These are phyloP conservation scores for Ophiocordyceps camponoti-rufipedis DNA, from an alignment of 2,329 filamentous ascomycete genomes.

Conservation along the genomic window DNA sequence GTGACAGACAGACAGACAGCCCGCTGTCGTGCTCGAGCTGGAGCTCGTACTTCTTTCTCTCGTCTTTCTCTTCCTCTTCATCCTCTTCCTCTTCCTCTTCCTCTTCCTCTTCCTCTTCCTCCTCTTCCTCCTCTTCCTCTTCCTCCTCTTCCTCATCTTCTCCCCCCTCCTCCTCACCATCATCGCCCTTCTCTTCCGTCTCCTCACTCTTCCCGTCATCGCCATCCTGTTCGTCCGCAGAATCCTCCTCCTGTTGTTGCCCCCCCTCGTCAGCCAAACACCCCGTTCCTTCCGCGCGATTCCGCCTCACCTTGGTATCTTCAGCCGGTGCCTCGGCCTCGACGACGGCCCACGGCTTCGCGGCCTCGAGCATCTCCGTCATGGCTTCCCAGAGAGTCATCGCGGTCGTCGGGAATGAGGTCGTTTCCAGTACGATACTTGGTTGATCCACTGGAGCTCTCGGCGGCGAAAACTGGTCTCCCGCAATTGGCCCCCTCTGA, in stretches of 20 bases:
- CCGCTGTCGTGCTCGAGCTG: too few relatives aligned
- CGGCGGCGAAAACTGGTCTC: constrained; percentile 22
- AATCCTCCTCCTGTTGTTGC: too few relatives aligned
- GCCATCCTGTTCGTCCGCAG: neutral
- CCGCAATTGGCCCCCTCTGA: constrained; percentile 28
- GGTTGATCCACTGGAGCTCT: too few relatives aligned
- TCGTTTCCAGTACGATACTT: too few relatives aligned
- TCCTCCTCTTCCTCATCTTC: constrained; percentile 30
- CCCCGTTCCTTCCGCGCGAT: too few relatives aligned
- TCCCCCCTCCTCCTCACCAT: constrained; percentile 25
- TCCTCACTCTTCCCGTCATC: neutral
- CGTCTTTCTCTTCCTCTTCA: neutral
- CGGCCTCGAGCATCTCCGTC: constrained; percentile 45
- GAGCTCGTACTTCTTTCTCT: neutral
- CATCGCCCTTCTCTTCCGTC: constrained; percentile 7
- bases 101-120: constrained; percentile 58
- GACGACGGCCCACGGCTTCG: constrained; percentile 44
- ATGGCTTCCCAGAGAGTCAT: constrained; percentile 53
- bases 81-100: constrained; percentile 34
- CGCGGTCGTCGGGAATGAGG: constrained; percentile 11
- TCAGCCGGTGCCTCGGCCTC: constrained; percentile 51
- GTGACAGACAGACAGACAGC: too few relatives aligned
- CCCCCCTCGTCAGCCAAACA: neutral
- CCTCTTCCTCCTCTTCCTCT: constrained; percentile 41
- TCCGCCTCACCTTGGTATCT: constrained; percentile 34